Evolutionary conservation across 768 basidiomycete species (phyloP).

Genomic region (Dacryopinax primogenitus): DNA sequence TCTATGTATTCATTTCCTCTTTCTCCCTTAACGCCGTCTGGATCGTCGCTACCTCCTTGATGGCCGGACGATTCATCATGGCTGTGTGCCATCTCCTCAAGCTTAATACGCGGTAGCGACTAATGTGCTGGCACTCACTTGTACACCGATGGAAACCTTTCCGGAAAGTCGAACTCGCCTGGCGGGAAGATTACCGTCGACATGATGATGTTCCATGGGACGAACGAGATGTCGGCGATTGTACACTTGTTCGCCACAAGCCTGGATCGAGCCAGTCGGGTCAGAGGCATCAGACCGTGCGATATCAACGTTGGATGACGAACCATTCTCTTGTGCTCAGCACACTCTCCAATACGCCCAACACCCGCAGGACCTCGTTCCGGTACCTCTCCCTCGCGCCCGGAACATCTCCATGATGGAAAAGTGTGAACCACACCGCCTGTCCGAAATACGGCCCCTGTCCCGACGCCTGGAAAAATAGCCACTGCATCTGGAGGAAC

Average conservation of each 20-base stretch:
- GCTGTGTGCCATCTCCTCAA: not conserved
- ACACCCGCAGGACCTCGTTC: slow-evolving; percentile 24
- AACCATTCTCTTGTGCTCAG: slow-evolving; percentile 24
- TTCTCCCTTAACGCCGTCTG: not conserved
- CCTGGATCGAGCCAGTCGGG: not conserved
- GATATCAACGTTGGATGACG: slow-evolving; percentile 3
- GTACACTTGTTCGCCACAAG: slow-evolving; percentile 17
- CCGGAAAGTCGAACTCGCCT: not conserved
- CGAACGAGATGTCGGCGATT: slow-evolving; percentile 20
- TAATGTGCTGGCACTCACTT: not conserved
- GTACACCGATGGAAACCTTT: not conserved
- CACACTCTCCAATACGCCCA: slow-evolving; percentile 24
- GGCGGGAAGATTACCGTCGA: not conserved
- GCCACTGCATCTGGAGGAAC: slow-evolving; percentile 4
- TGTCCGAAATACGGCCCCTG: slow-evolving; percentile 14
- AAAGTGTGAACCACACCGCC: slow-evolving; percentile 21
- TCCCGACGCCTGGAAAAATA: slow-evolving; percentile 14
- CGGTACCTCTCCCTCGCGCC: slow-evolving; percentile 25
- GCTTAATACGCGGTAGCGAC: not conserved
- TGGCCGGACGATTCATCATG: not conserved
- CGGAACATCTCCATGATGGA: slow-evolving; percentile 24
- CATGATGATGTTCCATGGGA: slow-evolving; percentile 3
- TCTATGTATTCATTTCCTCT: not conserved
- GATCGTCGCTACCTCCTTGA: not conserved
- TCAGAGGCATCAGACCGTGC: not conserved